A percentile compares a stretch with the other conserved stretches of the same genome.
These are phyloP conservation scores for Salix exigua DNA, from an alignment of 345 rosid genomes.

Conservation along the genomic window DNA sequence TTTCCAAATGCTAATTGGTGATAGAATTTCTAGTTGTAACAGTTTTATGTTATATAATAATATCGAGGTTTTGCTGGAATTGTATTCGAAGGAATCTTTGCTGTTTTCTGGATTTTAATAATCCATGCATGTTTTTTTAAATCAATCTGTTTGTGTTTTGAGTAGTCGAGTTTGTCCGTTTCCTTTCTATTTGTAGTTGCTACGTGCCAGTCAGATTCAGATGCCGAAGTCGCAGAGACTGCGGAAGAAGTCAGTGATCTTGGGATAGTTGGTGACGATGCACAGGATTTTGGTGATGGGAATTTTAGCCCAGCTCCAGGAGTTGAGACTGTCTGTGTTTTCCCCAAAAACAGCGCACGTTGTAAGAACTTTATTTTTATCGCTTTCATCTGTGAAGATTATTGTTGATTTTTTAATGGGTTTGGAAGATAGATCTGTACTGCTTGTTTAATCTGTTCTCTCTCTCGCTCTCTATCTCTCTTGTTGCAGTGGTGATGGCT, in stretches of 20 bases:
- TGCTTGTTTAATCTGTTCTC: slow-evolving; percentile 3
- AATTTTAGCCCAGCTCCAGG: slow-evolving; percentile 61
- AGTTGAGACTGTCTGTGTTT: slow-evolving; percentile 58
- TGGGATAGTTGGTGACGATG: slow-evolving; percentile 65
- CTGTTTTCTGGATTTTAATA: neutral
- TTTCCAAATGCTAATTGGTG: neutral
- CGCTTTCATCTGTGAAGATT: neutral
- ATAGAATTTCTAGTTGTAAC: neutral
- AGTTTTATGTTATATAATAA: too few species aligned
- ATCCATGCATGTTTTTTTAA: neutral
- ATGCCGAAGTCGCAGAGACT: slow-evolving; percentile 39
- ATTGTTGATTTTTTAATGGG: neutral
- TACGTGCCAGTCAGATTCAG: slow-evolving; percentile 62
- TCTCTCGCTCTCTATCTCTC: neutral
- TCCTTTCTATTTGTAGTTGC: slow-evolving; percentile 42
- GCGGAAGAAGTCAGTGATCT: slow-evolving; percentile 58
- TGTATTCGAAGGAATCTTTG: neutral
- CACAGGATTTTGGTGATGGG: slow-evolving; percentile 46
- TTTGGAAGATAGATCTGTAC: neutral
- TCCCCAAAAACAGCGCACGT: slow-evolving; percentile 74
- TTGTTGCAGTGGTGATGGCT: slow-evolving; percentile 58
- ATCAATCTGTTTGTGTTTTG: neutral
- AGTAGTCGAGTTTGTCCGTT: neutral
- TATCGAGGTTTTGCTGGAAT: neutral
- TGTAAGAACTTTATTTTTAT: slow-evolving; percentile 25